Base-by-base conservation (phyloP, 2,329 filamentous ascomycete species). In the Fusarium brachygibbosum region DNA sequence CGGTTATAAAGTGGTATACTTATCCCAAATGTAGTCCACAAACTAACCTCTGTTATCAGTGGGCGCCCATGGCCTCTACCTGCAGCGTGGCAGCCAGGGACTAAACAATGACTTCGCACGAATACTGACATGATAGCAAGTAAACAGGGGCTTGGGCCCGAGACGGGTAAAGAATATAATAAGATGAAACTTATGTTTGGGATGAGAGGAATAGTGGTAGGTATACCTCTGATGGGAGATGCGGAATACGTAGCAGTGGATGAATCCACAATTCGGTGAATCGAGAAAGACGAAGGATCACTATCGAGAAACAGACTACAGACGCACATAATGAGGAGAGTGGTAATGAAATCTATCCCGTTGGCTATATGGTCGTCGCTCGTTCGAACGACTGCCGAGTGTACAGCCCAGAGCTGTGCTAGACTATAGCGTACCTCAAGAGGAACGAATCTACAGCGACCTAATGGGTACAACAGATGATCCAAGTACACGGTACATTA, bases 1-100 rank as follows among this genome's bases (percentile, higher is more conserved):
- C 2, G 10, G 6, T 7, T 4, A 1, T 6, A 16, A 3, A 25
- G 23, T 28, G 11, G 1, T 11, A 28, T 42, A 11, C 5, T 12
- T 25, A 14, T 41, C 16, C 10, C 8, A 23, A 11, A 25, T 1
- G 5, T 9, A 41, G 21, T 6, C 17, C 16, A 13, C 7, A 17
- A 25, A 17, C 9, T 17, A 42, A 17, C 21, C 10, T 17, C 10
- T 17, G 16, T 17, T 17, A 17, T 17, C 14, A 28, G 5, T 11
- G 21, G 10, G 23, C 6, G 23, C 16, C 2, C 5, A 11, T 10
- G 5, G 12, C 14, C 5, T 7, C 14, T 25, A 17, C 13, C 14
- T 25, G 10, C 9, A 25, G 14, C 16, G 40, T 16, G 5, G 8
- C 5, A 17, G 16, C 8, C 5, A 25, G 10, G 16, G 9, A 25